Base-by-base conservation (phyloP, 176 grass and related monocot species). In the Themeda triandra region DNA sequence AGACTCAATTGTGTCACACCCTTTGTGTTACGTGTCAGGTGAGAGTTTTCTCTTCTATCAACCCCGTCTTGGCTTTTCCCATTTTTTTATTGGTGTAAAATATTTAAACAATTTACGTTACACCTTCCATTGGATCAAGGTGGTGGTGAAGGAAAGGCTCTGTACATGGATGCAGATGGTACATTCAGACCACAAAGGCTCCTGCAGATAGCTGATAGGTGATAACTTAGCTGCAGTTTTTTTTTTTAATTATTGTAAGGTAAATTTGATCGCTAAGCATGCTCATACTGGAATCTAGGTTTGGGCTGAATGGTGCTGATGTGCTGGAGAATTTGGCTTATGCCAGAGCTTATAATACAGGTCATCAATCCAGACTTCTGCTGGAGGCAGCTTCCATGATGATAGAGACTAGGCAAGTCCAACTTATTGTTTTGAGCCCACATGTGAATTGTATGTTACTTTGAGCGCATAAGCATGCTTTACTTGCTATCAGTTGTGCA, bases 311-410 rank as follows among this genome's bases (percentile, higher is more conserved):
- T 40, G 91, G 96, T 65, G 86, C 91, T 80, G 96, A 98, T 90
- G 96, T 98, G 73, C 75, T 98, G 64, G 96, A 94, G 81, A 98
- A 98, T 82, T 91, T 95, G 79, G 96, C 96, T 84, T 95, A 98
- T 78, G 93, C 96, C 5, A 94, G 95, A 89, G 95, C 95, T 39
- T 97, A 97, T 82, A 97, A 97, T 83, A 97, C 92, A 0, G 92
- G 94, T 89, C 95, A 97, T 88, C 95, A 97, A 81, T 97, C 92
- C 58, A 92, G 93, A 77, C 84, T 98, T 70, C 85, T 98, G 56
- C 87, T 98, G 13, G 93, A 98, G 86, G 91, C 93, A 69, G 93
- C 96, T 89, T 98, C 96, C 45, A 99, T 99, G 96, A 99, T 99
- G 96, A 94, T 99, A 79, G 93, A 96, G 81, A 93, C 93, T 46